These are phyloP conservation scores for Ammopiptanthus mongolicus DNA, from an alignment of 306 rosid species.

Conservation along the genomic window DNA sequence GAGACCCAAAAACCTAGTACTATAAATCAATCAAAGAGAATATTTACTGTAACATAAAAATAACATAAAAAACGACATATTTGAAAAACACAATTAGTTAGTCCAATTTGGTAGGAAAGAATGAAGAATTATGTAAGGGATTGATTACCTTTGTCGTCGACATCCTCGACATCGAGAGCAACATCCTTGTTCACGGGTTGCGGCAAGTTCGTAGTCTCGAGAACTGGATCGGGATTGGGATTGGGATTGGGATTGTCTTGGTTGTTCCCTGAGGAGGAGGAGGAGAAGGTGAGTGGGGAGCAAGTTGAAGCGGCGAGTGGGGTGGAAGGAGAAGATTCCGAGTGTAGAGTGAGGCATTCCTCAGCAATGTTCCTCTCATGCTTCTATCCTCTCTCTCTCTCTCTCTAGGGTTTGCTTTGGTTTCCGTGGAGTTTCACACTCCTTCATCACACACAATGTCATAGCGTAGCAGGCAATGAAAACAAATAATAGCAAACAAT, in stretches of 20 bases:
- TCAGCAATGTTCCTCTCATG: conserved; percentile 30
- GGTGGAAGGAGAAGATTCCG: conserved; percentile 33
- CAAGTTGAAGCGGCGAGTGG: conserved; percentile 31
- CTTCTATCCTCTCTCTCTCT: background rate
- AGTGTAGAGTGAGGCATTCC: conserved; percentile 34
- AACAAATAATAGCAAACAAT: too few species aligned
- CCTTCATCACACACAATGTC: too few species aligned
- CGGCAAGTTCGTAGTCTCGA: background rate
- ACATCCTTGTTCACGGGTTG: conserved; percentile 15
- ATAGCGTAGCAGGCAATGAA: too few species aligned
- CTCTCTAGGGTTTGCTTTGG: conserved; percentile 11
- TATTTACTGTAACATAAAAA: too few species aligned
- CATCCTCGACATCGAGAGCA: conserved; percentile 30
- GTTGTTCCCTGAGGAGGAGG: conserved; percentile 13
- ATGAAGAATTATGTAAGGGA: background rate
- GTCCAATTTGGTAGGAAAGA: too few species aligned
- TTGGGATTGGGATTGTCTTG: too few species aligned
- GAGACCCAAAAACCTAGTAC: background rate
- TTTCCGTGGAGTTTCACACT: background rate
- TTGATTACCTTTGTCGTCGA: conserved; percentile 51
- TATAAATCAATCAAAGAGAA: too few species aligned
- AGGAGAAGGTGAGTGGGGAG: conserved; percentile 42
- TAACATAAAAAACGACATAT: too few species aligned
- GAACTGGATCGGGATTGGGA: background rate
- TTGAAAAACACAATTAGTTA: too few species aligned